phyloP scores from a whole-genome alignment of 2,329 filamentous ascomycete genomes.

The Fusarium nematophilum region DNA sequence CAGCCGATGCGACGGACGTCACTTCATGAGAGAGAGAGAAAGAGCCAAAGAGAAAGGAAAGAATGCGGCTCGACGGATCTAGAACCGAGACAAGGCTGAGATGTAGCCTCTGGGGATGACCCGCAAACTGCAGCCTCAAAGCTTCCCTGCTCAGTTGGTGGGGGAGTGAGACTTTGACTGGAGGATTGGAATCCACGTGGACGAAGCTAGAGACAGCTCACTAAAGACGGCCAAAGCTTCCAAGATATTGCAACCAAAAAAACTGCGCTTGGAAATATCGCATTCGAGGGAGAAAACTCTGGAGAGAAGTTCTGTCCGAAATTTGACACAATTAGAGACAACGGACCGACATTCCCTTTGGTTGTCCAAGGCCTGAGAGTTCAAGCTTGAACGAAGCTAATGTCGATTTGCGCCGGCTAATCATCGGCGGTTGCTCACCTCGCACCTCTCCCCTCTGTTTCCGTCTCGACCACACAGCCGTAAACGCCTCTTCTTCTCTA shows the following conservation, averaged over 20 bases:
- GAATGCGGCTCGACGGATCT: neutral
- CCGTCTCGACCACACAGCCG: conserved; percentile 15
- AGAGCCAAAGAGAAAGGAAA: neutral
- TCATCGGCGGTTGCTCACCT: conserved; percentile 39
- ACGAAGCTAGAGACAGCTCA: conserved; percentile 15
- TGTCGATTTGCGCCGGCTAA: conserved; percentile 46
- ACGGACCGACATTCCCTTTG: too few relatives aligned
- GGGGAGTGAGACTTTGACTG: conserved; percentile 27
- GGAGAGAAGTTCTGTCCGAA: too few relatives aligned
- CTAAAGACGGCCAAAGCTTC: conserved; percentile 13
- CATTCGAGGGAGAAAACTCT: neutral
- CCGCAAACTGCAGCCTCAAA: neutral
- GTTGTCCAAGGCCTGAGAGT: neutral
- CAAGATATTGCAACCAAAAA: conserved; percentile 4
- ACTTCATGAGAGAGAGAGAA: conserved; percentile 21
- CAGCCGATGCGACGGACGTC: conserved; percentile 22
- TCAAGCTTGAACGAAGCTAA: neutral
- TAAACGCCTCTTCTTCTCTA: conserved; percentile 19
- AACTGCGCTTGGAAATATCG: neutral
- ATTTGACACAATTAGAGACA: too few relatives aligned
- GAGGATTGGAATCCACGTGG: conserved; percentile 28
- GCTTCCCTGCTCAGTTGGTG: conserved; percentile 21
- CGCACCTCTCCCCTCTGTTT: conserved; percentile 24
- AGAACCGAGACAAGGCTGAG: conserved; percentile 3
- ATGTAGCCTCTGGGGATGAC: conserved; percentile 11